Percentiles rank a stretch among this genome's conserved stretches.
These are phyloP conservation scores for Cutaneotrichosporon sp. DNA, from an alignment of 1,284 basidiomycete species.

Conservation along the genomic window DNA sequence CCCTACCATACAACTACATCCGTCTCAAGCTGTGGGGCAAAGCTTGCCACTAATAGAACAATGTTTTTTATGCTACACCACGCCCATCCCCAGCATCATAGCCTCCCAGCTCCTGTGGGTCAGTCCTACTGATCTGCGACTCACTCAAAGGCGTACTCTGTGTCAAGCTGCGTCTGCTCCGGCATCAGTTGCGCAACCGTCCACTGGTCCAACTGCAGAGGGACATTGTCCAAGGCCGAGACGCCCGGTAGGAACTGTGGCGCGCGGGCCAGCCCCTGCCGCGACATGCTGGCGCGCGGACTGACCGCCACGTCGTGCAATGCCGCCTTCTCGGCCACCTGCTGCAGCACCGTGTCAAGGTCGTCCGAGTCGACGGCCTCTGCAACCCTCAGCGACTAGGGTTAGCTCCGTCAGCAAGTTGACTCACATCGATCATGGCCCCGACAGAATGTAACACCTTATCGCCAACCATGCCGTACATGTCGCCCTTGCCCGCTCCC, in stretches of 20 bases:
- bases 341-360: slow-evolving; percentile 2
- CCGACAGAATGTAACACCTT: slow-evolving; percentile 1
- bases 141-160: slow-evolving; percentile 3
- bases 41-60: slow-evolving; percentile 10
- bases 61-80: not conserved
- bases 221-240: not conserved
- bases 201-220: slow-evolving; percentile 8
- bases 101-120: slow-evolving; percentile 4
- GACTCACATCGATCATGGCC: slow-evolving; percentile 4
- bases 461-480: slow-evolving; percentile 3
- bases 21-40: slow-evolving; percentile 12
- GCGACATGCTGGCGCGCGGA: not conserved
- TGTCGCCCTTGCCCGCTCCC: slow-evolving; percentile 4
- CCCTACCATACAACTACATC: slow-evolving; percentile 15
- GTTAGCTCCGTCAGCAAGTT: not conserved
- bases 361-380: slow-evolving; percentile 5
- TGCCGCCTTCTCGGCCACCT: not conserved
- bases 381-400: not conserved
- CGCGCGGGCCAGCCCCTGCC: not conserved
- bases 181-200: slow-evolving; percentile 4
- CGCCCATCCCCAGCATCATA: slow-evolving; percentile 6
- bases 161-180: slow-evolving; percentile 2
- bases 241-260: slow-evolving; percentile 5
- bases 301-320: not conserved
- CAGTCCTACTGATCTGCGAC: not conserved